Base-by-base conservation (phyloP, 2,329 filamentous ascomycete species). In the Scytalidium lignicola region DNA sequence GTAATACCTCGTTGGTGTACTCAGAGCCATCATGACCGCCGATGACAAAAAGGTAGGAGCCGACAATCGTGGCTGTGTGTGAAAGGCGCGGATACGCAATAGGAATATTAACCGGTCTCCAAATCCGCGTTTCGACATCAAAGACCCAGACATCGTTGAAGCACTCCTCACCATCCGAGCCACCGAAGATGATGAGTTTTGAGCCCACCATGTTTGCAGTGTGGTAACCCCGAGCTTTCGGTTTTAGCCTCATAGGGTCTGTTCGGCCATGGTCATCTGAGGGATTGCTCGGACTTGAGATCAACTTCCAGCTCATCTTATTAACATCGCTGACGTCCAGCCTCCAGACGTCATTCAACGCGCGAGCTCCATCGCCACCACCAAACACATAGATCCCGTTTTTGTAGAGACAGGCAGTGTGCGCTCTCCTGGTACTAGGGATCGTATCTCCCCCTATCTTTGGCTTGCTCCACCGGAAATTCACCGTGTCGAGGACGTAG, bases 121-220 rank as follows among this genome's bases (percentile, higher is more conserved):
- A 87, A 20, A 70, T 56, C 50, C 77, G 73, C 37, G 72, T 75
- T 45, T 86, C 82, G 5, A 86, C 78, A 62, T 87, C 82, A 67
- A 85, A 86, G 23, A 87, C 78, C 83, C 83, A 87, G 39, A 87
- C 83, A 60, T 87, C 83, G 62, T 83, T 78, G 67, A 87, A 87
- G 67, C 83, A 87, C 66, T 86, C 82, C 46, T 80, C 81, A 55
- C 83, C 83, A 62, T 87, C 83, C 2, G 80, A 85, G 28, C 83
- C 83, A 37, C 83, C 83, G 62, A 79, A 86, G 58, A 87, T 82
- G 64, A 87, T 86, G 53, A 87, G 76, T 68, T 87, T 87, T 66
- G 76, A 78, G 55, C 82, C 83, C 41, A 86, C 82, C 76, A 87
- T 86, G 62, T 86, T 87, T 55, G 83, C 83, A 3, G 83, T 86